A percentile compares a stretch with the other conserved stretches of the same genome.
These are phyloP conservation scores for Fraxinus baroniana DNA, from an alignment of 305 asterid genomes.

Conservation along the genomic window DNA sequence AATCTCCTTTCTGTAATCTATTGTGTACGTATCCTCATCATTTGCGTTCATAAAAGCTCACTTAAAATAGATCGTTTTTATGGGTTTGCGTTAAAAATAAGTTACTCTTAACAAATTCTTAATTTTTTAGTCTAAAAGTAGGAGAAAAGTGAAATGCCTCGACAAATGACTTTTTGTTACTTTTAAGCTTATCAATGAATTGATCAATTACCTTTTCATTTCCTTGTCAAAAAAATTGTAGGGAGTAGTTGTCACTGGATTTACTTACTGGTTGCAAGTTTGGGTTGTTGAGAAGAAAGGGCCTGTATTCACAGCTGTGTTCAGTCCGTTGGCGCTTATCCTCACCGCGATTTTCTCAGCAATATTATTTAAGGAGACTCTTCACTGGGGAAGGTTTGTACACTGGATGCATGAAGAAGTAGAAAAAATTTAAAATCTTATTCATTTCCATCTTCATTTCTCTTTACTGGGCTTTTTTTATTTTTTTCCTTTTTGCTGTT, in stretches of 20 bases:
- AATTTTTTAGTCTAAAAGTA: neutral
- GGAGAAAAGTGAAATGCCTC: neutral
- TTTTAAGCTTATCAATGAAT: neutral
- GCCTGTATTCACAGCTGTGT: constrained; percentile 40
- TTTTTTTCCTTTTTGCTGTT: neutral
- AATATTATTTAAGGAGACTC: constrained; percentile 40
- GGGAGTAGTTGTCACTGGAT: constrained; percentile 27
- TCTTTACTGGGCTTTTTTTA: no score
- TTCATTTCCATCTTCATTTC: neutral
- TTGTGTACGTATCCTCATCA: constrained; percentile 35
- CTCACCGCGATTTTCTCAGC: constrained; percentile 47
- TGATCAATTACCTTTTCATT: neutral
- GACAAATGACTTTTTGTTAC: neutral
- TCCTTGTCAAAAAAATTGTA: neutral
- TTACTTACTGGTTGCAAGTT: constrained; percentile 34
- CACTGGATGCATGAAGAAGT: neutral
- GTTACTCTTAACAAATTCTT: neutral
- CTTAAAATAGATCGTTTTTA: neutral
- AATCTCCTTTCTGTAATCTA: constrained; percentile 35
- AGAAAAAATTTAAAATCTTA: neutral
- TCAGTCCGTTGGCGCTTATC: constrained; percentile 45
- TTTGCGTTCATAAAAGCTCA: neutral
- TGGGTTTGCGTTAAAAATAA: neutral
- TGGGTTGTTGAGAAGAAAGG: constrained; percentile 55
- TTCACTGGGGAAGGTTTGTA: constrained; percentile 47